Conservation (phyloP, 768 basidiomycete genomes). For the Trichaptum fuscoviolaceum region DNA sequence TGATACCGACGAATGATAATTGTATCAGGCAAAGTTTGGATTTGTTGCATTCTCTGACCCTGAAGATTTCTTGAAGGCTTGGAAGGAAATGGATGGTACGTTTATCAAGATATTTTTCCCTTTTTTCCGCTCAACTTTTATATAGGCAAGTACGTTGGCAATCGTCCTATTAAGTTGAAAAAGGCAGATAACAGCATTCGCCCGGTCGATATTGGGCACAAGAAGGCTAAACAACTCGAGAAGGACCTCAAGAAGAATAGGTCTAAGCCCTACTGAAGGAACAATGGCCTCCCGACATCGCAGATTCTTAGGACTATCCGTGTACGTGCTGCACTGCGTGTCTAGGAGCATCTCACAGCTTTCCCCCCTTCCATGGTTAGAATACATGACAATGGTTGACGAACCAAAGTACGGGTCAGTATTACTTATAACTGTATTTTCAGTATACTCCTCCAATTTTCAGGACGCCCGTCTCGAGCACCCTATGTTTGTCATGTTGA, state of each 20-base stretch:
- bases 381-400: neutral
- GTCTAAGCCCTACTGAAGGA: conserved; percentile 66
- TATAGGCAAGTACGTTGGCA: conserved; percentile 95
- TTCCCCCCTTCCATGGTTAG: neutral
- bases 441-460: no score
- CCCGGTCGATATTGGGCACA: conserved; percentile 89
- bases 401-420: neutral
- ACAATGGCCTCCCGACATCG: neutral
- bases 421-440: neutral
- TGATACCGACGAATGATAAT: neutral
- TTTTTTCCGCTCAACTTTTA: conserved; percentile 10
- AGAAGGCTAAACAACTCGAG: conserved; percentile 88
- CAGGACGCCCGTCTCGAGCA: no score
- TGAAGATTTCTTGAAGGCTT: conserved; percentile 95
- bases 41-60: conserved; percentile 98
- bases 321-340: neutral
- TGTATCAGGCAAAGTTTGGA: conserved; percentile 81
- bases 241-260: conserved; percentile 86
- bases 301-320: neutral
- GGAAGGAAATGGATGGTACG: conserved; percentile 99
- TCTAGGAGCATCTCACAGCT: neutral
- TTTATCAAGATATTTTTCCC: conserved; percentile 5
- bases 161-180: conserved; percentile 92
- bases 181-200: conserved; percentile 88
- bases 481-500: no score